Evolutionary conservation across 805 yeast species (phyloP), one percentile per base, ranked within the genome.

Genomic region (Sugiyamaella lignohabitans): DNA sequence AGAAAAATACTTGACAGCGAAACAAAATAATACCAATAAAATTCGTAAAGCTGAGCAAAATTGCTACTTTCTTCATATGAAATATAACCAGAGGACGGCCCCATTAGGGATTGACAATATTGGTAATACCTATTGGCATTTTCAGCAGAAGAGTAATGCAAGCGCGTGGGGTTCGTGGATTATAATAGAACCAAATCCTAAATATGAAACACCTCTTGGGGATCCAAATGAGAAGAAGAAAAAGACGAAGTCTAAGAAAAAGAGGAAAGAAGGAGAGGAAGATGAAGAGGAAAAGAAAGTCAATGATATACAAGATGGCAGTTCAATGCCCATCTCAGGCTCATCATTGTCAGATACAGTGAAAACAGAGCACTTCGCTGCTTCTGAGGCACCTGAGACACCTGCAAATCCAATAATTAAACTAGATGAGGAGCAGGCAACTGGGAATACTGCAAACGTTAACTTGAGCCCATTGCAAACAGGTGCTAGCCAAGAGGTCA

Each of bases 41-140:
- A 54, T 60, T 38, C 54, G 51, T 46, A 43, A 50, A 19, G 52
- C 57, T 14, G 62, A 65, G 51, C 63, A 60, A 37, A 56, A 54
- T 35, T 48, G 57, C 22, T 61, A 53, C 48, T 48, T 51, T 27
- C 54, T 56, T 40, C 40, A 50, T 32, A 58, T 62, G 48, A 65
- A 64, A 45, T 52, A 52, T 49, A 58, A 54, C 43, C 47, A 51
- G 43, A 59, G 70, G 30, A 66, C 65, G 4, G 41, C 54, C n/a
- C 60, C 69, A 3, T 43, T 66, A 22, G 67, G 68, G 24, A 38
- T 21, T 5, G 70, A 66, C 50, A 48, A 51, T 4, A 45, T 48
- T 17, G 68, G 68, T 4, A 66, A 66, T 49, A 46, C 46, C 32
- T 66, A 64, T 53, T 66, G 70, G 70, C 47, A 57, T 1, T 56